Percentiles rank a stretch among this genome's conserved stretches.
phyloP scores from a whole-genome alignment of 106 monocot species.

The Posidonia australis region DNA sequence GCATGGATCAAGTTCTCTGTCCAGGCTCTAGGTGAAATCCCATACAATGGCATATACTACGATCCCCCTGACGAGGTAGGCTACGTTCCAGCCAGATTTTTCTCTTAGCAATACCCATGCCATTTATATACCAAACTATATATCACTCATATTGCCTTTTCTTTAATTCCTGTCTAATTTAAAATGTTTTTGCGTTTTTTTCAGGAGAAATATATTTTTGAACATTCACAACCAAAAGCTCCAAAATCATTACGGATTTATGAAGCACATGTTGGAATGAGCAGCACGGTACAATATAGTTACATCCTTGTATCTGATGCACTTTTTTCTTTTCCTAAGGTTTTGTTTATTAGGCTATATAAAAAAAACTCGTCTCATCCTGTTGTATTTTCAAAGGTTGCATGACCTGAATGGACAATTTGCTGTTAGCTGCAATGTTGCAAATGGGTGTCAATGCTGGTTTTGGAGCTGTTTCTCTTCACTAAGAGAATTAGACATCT shows the following conservation, averaged over 20 bases:
- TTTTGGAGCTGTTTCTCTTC: too few species aligned
- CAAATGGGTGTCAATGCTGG: too few species aligned
- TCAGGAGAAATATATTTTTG: slow-evolving; percentile 83
- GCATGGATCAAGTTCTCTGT: slow-evolving; percentile 99
- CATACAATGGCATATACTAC: slow-evolving; percentile 97
- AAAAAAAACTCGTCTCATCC: too few species aligned
- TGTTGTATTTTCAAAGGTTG: too few species aligned
- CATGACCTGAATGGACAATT: too few species aligned
- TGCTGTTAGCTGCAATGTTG: too few species aligned
- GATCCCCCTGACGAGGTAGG: slow-evolving; percentile 89
- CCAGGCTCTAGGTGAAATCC: slow-evolving; percentile 89
- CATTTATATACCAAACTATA: background rate
- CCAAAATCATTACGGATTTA: slow-evolving; percentile 91
- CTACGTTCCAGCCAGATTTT: background rate
- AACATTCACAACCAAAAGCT: slow-evolving; percentile 76
- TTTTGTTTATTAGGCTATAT: background rate
- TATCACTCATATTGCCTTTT: background rate
- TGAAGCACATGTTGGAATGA: slow-evolving; percentile 99
- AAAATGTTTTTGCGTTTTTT: background rate
- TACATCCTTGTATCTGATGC: slow-evolving; percentile 5
- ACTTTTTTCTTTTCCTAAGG: background rate
- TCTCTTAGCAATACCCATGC: background rate
- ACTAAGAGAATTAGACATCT: too few species aligned
- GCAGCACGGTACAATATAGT: slow-evolving; percentile 58
- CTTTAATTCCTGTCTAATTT: background rate